phyloP scores from a whole-genome alignment of 2,329 filamentous ascomycete species.

The Neurospora crassa region DNA sequence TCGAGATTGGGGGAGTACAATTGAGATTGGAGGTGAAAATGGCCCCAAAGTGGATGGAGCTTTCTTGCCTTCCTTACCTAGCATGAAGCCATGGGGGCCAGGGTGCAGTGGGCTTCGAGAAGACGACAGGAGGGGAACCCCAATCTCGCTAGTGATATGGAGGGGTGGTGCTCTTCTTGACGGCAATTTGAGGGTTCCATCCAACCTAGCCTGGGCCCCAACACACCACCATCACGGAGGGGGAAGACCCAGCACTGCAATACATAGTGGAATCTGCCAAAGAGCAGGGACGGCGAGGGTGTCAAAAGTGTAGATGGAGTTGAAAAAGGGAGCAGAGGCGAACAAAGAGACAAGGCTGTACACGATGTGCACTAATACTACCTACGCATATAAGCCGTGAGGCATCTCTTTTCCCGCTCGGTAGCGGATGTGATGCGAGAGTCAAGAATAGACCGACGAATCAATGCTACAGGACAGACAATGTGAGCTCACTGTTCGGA shows the following conservation, averaged over 20 bases:
- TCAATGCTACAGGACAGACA: not conserved
- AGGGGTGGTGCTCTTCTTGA: conserved; percentile 19
- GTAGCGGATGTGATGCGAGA: not conserved
- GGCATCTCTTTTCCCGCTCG: not conserved
- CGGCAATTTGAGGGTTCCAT: conserved; percentile 20
- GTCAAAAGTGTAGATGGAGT: not conserved
- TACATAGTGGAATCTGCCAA: conserved; percentile 4
- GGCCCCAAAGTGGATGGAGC: not conserved
- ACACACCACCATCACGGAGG: not conserved
- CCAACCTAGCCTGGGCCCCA: conserved; percentile 11
- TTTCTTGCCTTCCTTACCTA: conserved; percentile 10
- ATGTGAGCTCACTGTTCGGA: not conserved
- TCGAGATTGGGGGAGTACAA: conserved; percentile 5
- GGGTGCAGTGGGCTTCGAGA: conserved; percentile 19
- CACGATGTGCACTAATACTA: not conserved
- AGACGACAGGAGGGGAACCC: conserved; percentile 23
- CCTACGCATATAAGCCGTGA: not conserved
- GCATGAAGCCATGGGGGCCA: conserved; percentile 26
- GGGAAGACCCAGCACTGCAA: not conserved
- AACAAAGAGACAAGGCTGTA: not conserved
- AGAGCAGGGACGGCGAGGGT: not conserved
- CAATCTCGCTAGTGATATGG: conserved; percentile 33
- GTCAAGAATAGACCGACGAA: not conserved
- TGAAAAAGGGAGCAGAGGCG: not conserved
- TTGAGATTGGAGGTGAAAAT: not conserved